Base-by-base conservation (phyloP, 2,329 filamentous ascomycete species). In the Colletotrichum truncatum region DNA sequence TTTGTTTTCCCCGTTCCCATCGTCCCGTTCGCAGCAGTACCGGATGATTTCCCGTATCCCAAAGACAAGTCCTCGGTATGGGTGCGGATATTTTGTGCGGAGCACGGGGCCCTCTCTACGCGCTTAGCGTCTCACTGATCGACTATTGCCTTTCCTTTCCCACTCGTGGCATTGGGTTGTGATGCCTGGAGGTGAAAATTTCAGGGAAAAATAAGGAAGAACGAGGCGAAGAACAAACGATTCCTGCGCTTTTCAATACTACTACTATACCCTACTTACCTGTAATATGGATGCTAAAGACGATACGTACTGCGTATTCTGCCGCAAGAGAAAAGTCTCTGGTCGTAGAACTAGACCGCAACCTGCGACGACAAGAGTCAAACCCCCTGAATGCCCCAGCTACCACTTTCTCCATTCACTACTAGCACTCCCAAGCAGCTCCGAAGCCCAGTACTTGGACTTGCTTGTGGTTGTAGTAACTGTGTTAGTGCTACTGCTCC, bases 351-450 rank as follows among this genome's bases (percentile, higher is more conserved):
- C 52, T 54, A 34, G 46, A 26, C 36, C 26, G 7, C 36, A 34
- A 43, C 39, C 26, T 63, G 28, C 34, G 52, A 34, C 53, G 34
- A 26, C 59, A 45, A 64, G 46, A 60, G 61, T 53, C 55, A 60
- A 39, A 4, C 18, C 53, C 39, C 28, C 30, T 56, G 30, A n/a
- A 18, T 23, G n/a, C 25, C 30, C 30, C 30, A 6, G 30, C 12
- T 12, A 32, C 6, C 30, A 32, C 7, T 32, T 12, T 12, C 30
- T 6, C 30, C 30, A 32, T 32, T 32, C 30, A n/a, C 30, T 12
- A 32, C 12, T 32, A 6, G 7, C 30, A 32, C 12, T 32, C 30
- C 30, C 30, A 32, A 32, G 7, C 30, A n/a, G n/a, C n/a, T n/a
- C n/a, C n/a, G 30, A 32, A 12, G 30, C 30, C 30, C 30, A 32